Conservation (phyloP, 2,329 filamentous ascomycete species). For the Ceratocystis papillata region DNA sequence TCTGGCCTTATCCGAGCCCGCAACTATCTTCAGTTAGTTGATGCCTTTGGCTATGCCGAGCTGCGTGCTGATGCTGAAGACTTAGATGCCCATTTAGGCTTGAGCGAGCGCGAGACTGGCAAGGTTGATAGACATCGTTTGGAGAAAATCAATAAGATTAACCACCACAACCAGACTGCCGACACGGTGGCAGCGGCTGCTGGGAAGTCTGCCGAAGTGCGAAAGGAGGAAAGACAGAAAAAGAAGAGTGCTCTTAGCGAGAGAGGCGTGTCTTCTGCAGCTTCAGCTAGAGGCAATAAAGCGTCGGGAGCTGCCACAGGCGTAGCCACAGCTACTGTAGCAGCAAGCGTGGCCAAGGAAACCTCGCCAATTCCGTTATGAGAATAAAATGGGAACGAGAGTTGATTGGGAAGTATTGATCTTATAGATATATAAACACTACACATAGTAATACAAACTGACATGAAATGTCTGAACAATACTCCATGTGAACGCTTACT, state of each 20-base stretch:
- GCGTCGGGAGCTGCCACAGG: conserved; percentile 24
- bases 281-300: conserved; percentile 16
- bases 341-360: not conserved
- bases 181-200: conserved; percentile 38
- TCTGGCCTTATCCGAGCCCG: conserved; percentile 52
- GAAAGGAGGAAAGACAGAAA: conserved; percentile 30
- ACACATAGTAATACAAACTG: not conserved
- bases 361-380: conserved; percentile 4
- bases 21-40: conserved; percentile 60
- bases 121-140: conserved; percentile 23
- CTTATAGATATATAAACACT: conserved; percentile 5
- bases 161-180: conserved; percentile 29
- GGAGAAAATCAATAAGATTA: conserved; percentile 23
- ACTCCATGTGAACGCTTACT: not conserved
- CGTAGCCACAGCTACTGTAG: not conserved
- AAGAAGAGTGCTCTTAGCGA: conserved; percentile 33
- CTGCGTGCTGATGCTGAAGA: conserved; percentile 53
- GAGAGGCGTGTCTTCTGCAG: conserved; percentile 27
- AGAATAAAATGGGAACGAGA: not conserved
- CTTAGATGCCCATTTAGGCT: conserved; percentile 51
- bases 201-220: conserved; percentile 36
- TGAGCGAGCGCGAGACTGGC: conserved; percentile 21
- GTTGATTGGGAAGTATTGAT: not conserved
- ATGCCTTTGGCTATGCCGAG: conserved; percentile 52
- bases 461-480: not conserved